phyloP scores from a whole-genome alignment of 257 asterid genomes.

The Nicotiana benthamiana region DNA sequence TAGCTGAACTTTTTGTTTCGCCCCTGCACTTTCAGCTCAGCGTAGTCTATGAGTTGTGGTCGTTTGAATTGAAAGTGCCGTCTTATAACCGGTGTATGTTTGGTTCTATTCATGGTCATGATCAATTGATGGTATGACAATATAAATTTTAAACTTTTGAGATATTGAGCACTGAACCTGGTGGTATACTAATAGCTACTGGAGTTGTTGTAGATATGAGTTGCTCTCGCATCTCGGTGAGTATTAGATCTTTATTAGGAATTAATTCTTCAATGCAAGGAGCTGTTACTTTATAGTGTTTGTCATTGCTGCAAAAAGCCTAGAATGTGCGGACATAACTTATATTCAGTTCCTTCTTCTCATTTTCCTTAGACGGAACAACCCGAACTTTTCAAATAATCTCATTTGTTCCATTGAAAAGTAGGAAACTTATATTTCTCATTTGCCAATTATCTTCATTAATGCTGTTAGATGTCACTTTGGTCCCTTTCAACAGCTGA shows the following conservation, averaged over 20 bases:
- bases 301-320: too few relatives aligned
- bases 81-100: not conserved
- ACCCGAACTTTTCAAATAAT: too few relatives aligned
- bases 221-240: conserved; percentile 64
- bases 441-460: too few relatives aligned
- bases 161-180: conserved; percentile 81
- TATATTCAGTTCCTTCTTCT: too few relatives aligned
- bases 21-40: conserved; percentile 7
- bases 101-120: not conserved
- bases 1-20: not conserved
- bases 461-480: too few relatives aligned
- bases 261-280: not conserved
- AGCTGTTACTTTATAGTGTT: too few relatives aligned
- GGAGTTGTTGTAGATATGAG: conserved; percentile 66
- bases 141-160: conserved; percentile 26
- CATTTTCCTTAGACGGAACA: too few relatives aligned
- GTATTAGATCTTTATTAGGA: conserved; percentile 17
- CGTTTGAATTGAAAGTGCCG: not conserved
- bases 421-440: too few relatives aligned
- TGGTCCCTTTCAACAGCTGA: too few relatives aligned
- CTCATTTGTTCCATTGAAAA: too few relatives aligned
- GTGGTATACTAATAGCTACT: conserved; percentile 55
- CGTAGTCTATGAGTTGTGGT: not conserved
- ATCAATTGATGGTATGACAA: not conserved
- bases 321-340: too few relatives aligned